Evolutionary conservation across 2,329 filamentous ascomycete genomes (phyloP), one percentile per base, ranked within the genome.

Genomic region (Phialophora macrospora): DNA sequence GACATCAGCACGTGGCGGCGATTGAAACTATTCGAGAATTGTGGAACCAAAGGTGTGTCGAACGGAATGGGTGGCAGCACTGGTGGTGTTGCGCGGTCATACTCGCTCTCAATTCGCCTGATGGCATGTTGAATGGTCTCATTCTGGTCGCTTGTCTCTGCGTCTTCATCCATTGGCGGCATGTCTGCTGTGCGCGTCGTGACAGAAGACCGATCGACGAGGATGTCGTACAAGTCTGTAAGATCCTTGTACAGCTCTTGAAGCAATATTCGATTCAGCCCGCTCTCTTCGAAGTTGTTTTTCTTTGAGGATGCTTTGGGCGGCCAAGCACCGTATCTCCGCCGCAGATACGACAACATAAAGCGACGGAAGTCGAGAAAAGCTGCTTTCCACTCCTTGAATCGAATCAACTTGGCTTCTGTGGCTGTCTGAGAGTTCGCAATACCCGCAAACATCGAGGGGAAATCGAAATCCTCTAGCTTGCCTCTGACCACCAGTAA

Each of bases 231-330:
- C 17, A 98, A 81, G 46, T 88, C 87, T 71, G 91, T 91, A 73
- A 97, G 87, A 75, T 99, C 94, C 28, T 87, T 85, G 78, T 97
- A 98, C 8, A 98, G 80, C 51, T 91, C 88, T 74, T 88, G 87
- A 49, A 97, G 81, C 5, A 97, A 91, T 52, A 92, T 79, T 26
- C 95, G 86, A 77, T 97, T 97, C 24, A 98, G 83, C 0, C 94
- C 94, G 71, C 88, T 91, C 72, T 93, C 92, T 30, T 90, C 89
- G 70, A 97, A 92, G 0, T 89, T 86, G 75, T 97, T 96, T 84
- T 96, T 97, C 83, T 96, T 96, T 72, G 88, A 94, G 73, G 86
- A 90, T 1, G 93, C 92, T 76, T 95, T 96, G 8, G 95, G 94
- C 2, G 95, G 93, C 94, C 94, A 91, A 32, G 87, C 84, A n/a